These are phyloP conservation scores for Microsporum audouinii DNA, from an alignment of 2,329 filamentous ascomycete species.

Conservation along the genomic window DNA sequence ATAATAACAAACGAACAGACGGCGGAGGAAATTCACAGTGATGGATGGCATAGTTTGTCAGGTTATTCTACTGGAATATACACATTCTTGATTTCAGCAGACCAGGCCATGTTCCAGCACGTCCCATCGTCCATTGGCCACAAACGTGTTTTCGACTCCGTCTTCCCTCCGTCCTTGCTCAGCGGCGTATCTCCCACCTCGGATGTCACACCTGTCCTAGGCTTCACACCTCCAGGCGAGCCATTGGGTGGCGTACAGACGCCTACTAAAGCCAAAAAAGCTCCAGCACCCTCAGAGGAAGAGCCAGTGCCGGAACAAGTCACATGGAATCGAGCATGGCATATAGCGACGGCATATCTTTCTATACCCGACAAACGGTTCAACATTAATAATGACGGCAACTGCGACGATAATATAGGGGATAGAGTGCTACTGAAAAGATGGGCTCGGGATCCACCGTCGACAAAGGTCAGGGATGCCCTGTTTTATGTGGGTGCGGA, in stretches of 20 bases:
- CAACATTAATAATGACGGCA: slow-evolving; percentile 7
- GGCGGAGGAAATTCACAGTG: neutral
- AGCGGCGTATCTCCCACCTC: slow-evolving; percentile 23
- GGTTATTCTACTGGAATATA: neutral
- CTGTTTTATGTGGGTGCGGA: slow-evolving; percentile 24
- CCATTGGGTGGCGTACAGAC: slow-evolving; percentile 11
- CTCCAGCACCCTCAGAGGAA: neutral
- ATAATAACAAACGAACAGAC: neutral
- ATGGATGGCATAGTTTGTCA: neutral
- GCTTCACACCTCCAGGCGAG: slow-evolving; percentile 13
- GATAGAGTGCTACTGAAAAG: slow-evolving; percentile 21
- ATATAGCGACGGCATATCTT: slow-evolving; percentile 31
- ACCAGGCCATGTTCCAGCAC: slow-evolving; percentile 12
- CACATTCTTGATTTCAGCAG: slow-evolving; percentile 2
- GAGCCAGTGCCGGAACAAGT: slow-evolving; percentile 21
- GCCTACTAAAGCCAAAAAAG: neutral
- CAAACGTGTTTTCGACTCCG: slow-evolving; percentile 34
- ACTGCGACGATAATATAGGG: slow-evolving; percentile 13
- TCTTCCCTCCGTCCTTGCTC: slow-evolving; percentile 32
- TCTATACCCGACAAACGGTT: slow-evolving; percentile 28
- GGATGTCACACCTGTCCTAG: slow-evolving; percentile 18
- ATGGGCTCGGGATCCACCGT: slow-evolving; percentile 24
- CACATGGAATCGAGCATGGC: slow-evolving; percentile 33
- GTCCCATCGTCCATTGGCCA: slow-evolving; percentile 17
- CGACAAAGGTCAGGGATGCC: slow-evolving; percentile 23